These are phyloP conservation scores for Camillea tinctor DNA, from an alignment of 2,329 filamentous ascomycete species.

Conservation along the genomic window DNA sequence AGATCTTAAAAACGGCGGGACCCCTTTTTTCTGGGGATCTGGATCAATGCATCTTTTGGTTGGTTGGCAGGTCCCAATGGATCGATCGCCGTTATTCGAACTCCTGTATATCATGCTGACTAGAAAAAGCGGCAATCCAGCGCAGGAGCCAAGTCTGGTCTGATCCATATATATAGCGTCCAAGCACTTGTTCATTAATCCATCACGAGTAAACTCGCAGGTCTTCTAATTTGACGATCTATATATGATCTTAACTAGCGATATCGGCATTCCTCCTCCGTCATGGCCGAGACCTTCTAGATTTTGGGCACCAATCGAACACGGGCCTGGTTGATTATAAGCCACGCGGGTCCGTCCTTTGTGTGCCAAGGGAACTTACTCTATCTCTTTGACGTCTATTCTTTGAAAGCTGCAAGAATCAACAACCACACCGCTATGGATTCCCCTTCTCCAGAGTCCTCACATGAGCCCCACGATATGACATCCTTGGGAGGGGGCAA, in stretches of 20 bases:
- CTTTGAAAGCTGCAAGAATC: background rate
- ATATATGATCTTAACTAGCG: background rate
- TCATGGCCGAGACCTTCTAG: background rate
- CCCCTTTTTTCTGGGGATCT: background rate
- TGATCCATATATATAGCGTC: background rate
- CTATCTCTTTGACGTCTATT: background rate
- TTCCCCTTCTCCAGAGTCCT: background rate
- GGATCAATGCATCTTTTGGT: background rate
- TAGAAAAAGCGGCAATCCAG: background rate
- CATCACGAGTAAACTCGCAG: background rate
- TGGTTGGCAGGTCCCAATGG: background rate
- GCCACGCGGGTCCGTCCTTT: background rate
- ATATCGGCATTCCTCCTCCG: background rate
- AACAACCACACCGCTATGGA: background rate
- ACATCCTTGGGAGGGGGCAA: background rate
- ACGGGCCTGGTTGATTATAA: background rate
- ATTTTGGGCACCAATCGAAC: background rate
- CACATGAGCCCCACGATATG: constrained; percentile 1
- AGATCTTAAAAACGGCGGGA: background rate
- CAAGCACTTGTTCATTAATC: background rate
- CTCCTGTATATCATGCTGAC: background rate
- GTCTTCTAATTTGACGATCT: background rate
- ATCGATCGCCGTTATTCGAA: background rate
- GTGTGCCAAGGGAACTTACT: background rate
- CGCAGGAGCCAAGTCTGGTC: background rate